These are phyloP conservation scores for Diplodia corticola DNA, from an alignment of 2,329 filamentous ascomycete species.

Conservation along the genomic window DNA sequence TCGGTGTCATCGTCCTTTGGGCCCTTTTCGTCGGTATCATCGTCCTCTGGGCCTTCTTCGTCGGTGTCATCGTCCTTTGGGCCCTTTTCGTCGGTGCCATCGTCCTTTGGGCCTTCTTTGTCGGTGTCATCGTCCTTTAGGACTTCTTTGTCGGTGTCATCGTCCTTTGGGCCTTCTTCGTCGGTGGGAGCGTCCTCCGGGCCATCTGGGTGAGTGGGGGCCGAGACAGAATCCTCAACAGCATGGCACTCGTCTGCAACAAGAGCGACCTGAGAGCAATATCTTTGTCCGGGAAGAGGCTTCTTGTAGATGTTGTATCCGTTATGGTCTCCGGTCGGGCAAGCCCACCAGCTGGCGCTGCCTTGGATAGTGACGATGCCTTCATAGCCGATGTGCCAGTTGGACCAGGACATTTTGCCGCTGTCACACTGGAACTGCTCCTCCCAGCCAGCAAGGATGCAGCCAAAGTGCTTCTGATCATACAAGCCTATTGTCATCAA, in stretches of 20 bases:
- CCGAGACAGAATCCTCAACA: too few species aligned
- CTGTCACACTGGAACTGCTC: slow-evolving; percentile 15
- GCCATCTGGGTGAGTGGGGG: too few species aligned
- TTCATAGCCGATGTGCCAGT: slow-evolving; percentile 1
- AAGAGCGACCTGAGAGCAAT: neutral
- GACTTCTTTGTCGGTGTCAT: too few species aligned
- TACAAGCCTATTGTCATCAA: neutral
- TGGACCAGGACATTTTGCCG: neutral
- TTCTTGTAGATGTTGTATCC: slow-evolving; percentile 16
- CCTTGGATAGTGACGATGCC: neutral
- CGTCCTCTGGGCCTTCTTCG: too few species aligned
- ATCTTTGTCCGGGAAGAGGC: neutral
- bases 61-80: too few species aligned
- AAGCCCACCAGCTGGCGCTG: neutral
- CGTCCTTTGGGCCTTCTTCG: too few species aligned
- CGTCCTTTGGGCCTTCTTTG: too few species aligned
- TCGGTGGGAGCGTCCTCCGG: too few species aligned
- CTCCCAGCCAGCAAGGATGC: neutral
- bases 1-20: too few species aligned
- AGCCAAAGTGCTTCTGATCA: slow-evolving; percentile 11
- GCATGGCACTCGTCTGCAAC: neutral
- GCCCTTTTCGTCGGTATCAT: too few species aligned
- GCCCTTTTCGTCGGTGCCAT: too few species aligned
- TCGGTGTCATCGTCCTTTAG: too few species aligned
- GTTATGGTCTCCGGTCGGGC: slow-evolving; percentile 7